A percentile compares a stretch with the other conserved stretches of the same genome.
Conservation (phyloP, 768 basidiomycete species). For the Pisolithus marmoratus region DNA sequence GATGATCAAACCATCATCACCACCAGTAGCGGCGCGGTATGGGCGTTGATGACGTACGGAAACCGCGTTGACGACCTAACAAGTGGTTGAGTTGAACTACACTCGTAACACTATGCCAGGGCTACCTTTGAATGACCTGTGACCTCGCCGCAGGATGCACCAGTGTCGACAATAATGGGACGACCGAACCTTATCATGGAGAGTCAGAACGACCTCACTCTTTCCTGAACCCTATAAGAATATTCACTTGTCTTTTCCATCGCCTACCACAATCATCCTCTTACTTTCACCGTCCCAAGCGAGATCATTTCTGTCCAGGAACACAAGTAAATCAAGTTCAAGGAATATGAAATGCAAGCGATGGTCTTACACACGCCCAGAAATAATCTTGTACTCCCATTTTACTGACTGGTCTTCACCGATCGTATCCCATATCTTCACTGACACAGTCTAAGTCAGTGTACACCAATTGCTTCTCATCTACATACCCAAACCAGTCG, state of each 20-base stretch:
- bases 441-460: constrained; percentile 29
- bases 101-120: background rate
- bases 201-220: background rate
- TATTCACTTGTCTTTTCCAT: constrained; percentile 78
- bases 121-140: constrained; percentile 81
- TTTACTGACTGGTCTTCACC: constrained; percentile 81
- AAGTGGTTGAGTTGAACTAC: background rate
- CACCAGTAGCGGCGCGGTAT: constrained; percentile 84
- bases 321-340: background rate
- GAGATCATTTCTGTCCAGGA: constrained; percentile 69
- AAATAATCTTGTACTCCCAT: constrained; percentile 70
- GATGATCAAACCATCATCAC: constrained; percentile 75
- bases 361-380: constrained; percentile 58
- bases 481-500: constrained; percentile 65
- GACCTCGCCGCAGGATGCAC: constrained; percentile 84
- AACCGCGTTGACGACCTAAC: constrained; percentile 79
- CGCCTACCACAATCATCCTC: constrained; percentile 91
- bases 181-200: constrained; percentile 58
- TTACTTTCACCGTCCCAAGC: constrained; percentile 97
- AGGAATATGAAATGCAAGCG: background rate
- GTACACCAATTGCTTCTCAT: background rate
- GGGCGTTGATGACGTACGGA: constrained; percentile 85
- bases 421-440: constrained; percentile 90
- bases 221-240: background rate
- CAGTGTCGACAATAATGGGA: constrained; percentile 79